Conservation (phyloP, 345 rosid species). For the Syzygium jambos region DNA sequence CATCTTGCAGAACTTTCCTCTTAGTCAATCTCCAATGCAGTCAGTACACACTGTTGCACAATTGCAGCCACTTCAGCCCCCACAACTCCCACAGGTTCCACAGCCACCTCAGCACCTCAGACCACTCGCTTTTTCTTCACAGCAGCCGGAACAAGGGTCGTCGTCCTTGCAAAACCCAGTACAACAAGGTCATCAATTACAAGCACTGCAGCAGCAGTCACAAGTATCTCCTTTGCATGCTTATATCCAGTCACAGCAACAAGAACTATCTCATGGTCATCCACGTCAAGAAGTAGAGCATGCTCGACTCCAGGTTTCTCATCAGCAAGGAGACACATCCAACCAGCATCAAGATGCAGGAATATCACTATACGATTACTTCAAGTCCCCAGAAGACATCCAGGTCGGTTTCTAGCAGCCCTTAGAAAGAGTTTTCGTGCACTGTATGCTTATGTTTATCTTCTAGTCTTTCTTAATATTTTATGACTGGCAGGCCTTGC, state of each 20-base stretch:
- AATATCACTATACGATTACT: slow-evolving; percentile 80
- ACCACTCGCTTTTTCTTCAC: slow-evolving; percentile 46
- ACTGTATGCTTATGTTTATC: not conserved
- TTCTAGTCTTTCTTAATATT: not conserved
- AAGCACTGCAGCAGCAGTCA: slow-evolving; percentile 49
- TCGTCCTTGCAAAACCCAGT: slow-evolving; percentile 40
- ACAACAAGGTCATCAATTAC: slow-evolving; percentile 66
- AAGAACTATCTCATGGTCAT: slow-evolving; percentile 52
- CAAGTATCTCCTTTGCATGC: slow-evolving; percentile 40
- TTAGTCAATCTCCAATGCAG: slow-evolving; percentile 46
- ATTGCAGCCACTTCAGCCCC: slow-evolving; percentile 72
- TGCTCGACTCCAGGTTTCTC: slow-evolving; percentile 27
- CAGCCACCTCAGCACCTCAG: slow-evolving; percentile 84
- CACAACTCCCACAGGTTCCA: slow-evolving; percentile 51
- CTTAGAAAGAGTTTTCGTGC: not conserved
- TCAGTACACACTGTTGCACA: slow-evolving; percentile 49
- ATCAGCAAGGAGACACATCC: slow-evolving; percentile 55
- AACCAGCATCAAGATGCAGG: slow-evolving; percentile 71
- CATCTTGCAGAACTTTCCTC: slow-evolving; percentile 41
- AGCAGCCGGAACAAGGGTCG: slow-evolving; percentile 55
- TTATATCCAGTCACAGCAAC: slow-evolving; percentile 68
- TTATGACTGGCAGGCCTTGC: slow-evolving; percentile 50
- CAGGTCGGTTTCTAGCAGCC: slow-evolving; percentile 36
- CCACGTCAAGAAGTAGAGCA: slow-evolving; percentile 55
- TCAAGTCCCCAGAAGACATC: slow-evolving; percentile 92